Base-by-base conservation (phyloP, 768 basidiomycete species). In the Lactifluus volemus region DNA sequence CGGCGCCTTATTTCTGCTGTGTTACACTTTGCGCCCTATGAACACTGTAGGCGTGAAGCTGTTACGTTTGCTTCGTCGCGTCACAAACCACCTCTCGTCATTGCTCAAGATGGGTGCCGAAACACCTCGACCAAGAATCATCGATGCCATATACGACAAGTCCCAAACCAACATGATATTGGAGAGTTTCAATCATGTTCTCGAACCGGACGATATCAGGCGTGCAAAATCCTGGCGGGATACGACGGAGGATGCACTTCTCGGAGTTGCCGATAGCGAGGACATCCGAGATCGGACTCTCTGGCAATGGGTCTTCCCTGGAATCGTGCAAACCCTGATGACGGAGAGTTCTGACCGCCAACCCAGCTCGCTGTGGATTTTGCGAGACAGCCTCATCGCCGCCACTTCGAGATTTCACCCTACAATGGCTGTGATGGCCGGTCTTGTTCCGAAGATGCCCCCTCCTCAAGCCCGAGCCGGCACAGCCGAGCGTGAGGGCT, bases 291-390 rank as follows among this genome's bases (percentile, higher is more conserved):
- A 93, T 68, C 79, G 80, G 53, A 81, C 78, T 49, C 73, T 93
- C 19, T 93, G 91, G 91, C 78, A 83, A 57, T 84, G 84, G 67
- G 72, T 89, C 51, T 88, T 83, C 65, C 86, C 91, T 4, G 69
- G 76, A 11, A 79, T 92, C 67, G 76, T 90, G 59, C 82, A 81
- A 53, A 70, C 19, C 7, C 17, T 62, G 12, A 49, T 53, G 17
- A 25, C 49, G 25, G 51, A 74, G 2, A 83, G 81, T 58, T 75
- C 81, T 69, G 77, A 84, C 19, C 72, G 78, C 53, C 73, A 77
- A 3, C 74, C 78, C 17, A 68, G 73, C 8, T 75, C 81, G 6
- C 67, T 85, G 30, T 68, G 71, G 2, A 71, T 76, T 8, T 81
- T 89, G 68, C 79, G 91, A 53, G 86, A 86, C 56, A 78, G 79